Conservation (phyloP, 805 yeast species). For the Candida ponderosae region DNA sequence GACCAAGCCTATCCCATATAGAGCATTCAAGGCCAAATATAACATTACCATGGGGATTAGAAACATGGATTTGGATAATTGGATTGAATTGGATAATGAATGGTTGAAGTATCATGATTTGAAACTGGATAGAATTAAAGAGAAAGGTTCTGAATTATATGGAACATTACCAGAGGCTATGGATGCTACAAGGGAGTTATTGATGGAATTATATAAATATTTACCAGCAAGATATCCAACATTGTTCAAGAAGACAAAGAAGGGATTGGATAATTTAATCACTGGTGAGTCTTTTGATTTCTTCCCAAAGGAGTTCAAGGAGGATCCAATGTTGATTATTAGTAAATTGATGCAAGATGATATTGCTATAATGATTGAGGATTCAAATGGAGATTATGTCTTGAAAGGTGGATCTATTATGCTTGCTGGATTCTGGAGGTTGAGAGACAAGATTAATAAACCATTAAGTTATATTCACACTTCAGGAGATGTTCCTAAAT, state of each 20-base stretch:
- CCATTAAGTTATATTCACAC: conserved; percentile 54
- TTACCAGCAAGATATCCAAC: conserved; percentile 53
- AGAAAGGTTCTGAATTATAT: conserved; percentile 37
- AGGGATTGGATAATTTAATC: conserved; percentile 41
- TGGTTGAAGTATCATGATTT: conserved; percentile 49
- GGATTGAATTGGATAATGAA: conserved; percentile 66
- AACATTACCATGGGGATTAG: conserved; percentile 65
- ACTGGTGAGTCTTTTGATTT: conserved; percentile 40
- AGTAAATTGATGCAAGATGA: conserved; percentile 58
- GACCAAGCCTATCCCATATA: conserved; percentile 52
- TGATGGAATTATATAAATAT: conserved; percentile 43
- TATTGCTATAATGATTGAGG: conserved; percentile 58
- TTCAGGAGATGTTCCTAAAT: conserved; percentile 63
- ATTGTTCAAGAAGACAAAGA: conserved; percentile 35
- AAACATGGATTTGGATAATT: conserved; percentile 48
- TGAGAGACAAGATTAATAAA: conserved; percentile 49
- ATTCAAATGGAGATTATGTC: conserved; percentile 46
- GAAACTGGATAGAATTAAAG: conserved; percentile 41
- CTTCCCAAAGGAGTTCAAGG: conserved; percentile 10
- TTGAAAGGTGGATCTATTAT: conserved; percentile 56
- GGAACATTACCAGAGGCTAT: conserved; percentile 44
- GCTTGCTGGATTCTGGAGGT: conserved; percentile 66
- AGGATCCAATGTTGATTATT: conserved; percentile 54
- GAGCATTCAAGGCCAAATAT: conserved; percentile 62
- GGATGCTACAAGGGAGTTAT: conserved; percentile 47